A percentile compares a stretch with the other conserved stretches of the same genome.
These are phyloP conservation scores for Glycine latifolia DNA, from an alignment of 306 rosid genomes.

Conservation along the genomic window DNA sequence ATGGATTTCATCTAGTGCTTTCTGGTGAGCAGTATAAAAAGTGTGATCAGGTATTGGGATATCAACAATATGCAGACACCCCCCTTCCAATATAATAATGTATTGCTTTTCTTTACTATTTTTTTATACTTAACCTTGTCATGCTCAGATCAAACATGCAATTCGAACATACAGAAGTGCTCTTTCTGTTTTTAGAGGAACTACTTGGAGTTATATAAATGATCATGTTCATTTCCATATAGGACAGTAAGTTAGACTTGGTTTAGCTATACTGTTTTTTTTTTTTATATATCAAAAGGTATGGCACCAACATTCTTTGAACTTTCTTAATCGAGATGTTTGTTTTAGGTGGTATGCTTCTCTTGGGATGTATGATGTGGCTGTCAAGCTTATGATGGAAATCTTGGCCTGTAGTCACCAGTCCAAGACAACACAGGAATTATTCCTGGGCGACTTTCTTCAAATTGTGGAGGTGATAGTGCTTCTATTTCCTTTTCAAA, in stretches of 20 bases:
- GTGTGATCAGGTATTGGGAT: conserved; percentile 80
- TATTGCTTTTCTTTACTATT: conserved; percentile 41
- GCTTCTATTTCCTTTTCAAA: conserved; percentile 39
- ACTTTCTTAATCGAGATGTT: conserved; percentile 47
- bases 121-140: conserved; percentile 32
- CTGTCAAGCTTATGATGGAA: conserved; percentile 85
- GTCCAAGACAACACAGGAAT: conserved; percentile 87
- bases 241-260: conserved; percentile 83
- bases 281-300: not conserved
- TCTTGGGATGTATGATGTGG: conserved; percentile 85
- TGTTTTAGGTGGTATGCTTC: conserved; percentile 91
- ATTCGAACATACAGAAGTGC: conserved; percentile 89
- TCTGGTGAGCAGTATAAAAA: conserved; percentile 97
- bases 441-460: conserved; percentile 76
- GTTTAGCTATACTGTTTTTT: conserved; percentile 16
- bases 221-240: conserved; percentile 95
- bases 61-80: conserved; percentile 22
- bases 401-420: conserved; percentile 92
- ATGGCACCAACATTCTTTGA: conserved; percentile 31
- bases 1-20: conserved; percentile 99
- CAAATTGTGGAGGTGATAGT: conserved; percentile 85
- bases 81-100: conserved; percentile 1
- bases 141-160: conserved; percentile 88
- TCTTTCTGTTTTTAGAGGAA: conserved; percentile 83
- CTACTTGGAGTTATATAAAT: conserved; percentile 84